Evolutionary conservation across 495 filamentous ascomycete species (phyloP), one percentile per base, ranked within the genome.

Genomic region (Stereocaulon alpinum): DNA sequence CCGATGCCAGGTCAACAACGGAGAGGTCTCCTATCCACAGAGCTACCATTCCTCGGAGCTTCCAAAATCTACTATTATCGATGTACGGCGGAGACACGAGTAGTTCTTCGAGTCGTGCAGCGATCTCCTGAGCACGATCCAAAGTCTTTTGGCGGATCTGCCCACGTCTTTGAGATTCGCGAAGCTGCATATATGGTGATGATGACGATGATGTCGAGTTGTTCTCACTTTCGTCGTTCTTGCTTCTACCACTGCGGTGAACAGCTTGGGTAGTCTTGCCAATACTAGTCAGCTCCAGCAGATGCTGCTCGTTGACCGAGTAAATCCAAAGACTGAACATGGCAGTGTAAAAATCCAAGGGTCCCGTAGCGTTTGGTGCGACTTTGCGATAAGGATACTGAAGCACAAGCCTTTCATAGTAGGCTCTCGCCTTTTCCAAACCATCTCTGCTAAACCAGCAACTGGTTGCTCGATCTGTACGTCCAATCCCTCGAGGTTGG

Each of bases 301-400:
- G 17, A 40, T 52, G 34, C 27, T 50, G 49, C 30, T 64, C 58
- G 57, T 84, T 76, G 2, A 80, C 68, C 18, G 81, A 75, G 63
- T 82, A 85, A 27, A 88, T 74, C 82, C 85, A 86, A 17, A 85
- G 70, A 5, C 77, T 77, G 47, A 86, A 80, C 80, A 87, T 81
- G n/a, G 80, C 80, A 6, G 81, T 80, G 62, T 85, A 86, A 63
- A 87, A 86, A 30, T 80, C 74, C 49, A 79, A 56, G 29, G 83
- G 70, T 62, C 74, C 80, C 45, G 76, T 67, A 24, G 67, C 68
- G 57, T 70, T 63, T 3, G 78, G 74, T 17, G 67, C 60, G n/a
- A 65, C 61, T 60, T 79, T 79, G 15, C 74, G 74, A 63, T 75
- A 80, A 0, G 84, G 84, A 69, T 86, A 76, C 63, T 87, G 81